Evolutionary conservation across 805 yeast species (phyloP).

Genomic region (Blastobotrys americana): DNA sequence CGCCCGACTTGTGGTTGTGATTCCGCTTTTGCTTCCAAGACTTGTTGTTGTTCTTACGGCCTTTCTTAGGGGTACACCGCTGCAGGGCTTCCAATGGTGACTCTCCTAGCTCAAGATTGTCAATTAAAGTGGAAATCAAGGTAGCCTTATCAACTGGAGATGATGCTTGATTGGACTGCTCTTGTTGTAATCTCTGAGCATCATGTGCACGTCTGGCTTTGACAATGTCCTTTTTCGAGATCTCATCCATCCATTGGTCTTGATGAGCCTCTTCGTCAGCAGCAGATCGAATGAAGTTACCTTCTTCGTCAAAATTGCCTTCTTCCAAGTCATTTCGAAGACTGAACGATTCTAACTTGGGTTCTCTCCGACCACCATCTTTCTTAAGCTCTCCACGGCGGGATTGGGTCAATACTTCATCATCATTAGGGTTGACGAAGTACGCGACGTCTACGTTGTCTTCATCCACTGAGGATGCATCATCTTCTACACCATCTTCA

Average conservation of each 20-base stretch:
- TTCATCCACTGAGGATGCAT: constrained; percentile 10
- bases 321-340: constrained; percentile 48
- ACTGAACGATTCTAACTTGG: constrained; percentile 58
- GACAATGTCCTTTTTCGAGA: constrained; percentile 33
- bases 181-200: constrained; percentile 19
- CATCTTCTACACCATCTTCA: constrained; percentile 19
- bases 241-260: constrained; percentile 36
- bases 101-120: constrained; percentile 49
- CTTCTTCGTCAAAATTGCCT: constrained; percentile 55
- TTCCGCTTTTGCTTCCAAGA: too few species aligned
- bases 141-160: constrained; percentile 18
- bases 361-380: constrained; percentile 18
- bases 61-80: constrained; percentile 28
- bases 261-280: constrained; percentile 32
- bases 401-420: constrained; percentile 13
- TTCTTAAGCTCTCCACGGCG: constrained; percentile 12
- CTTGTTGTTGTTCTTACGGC: constrained; percentile 14
- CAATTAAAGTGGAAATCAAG: constrained; percentile 34
- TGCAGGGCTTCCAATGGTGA: constrained; percentile 50
- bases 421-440: constrained; percentile 16
- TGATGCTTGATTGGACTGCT: constrained; percentile 9
- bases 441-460: constrained; percentile 17
- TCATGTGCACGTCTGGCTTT: constrained; percentile 34
- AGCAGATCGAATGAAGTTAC: constrained; percentile 45
- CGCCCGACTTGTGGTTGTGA: too few species aligned